phyloP scores from a whole-genome alignment of 768 basidiomycete genomes.

The Lentinula sp. region DNA sequence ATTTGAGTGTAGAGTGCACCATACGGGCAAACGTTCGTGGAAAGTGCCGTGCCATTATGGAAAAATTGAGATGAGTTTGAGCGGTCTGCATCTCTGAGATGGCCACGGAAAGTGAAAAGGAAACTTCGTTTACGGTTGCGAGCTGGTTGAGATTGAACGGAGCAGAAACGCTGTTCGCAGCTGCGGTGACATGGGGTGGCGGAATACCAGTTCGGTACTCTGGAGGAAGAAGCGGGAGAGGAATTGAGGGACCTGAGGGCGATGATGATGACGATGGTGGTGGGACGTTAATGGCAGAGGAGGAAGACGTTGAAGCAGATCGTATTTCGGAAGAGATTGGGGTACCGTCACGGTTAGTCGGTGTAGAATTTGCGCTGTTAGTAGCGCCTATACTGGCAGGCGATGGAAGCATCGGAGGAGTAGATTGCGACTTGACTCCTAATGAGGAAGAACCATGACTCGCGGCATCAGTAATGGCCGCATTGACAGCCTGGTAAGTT shows the following conservation, averaged over 20 bases:
- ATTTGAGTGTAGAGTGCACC: constrained; percentile 54
- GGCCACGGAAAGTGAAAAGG: constrained; percentile 30
- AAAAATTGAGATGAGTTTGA: constrained; percentile 54
- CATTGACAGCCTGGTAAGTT: constrained; percentile 29
- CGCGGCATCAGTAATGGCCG: constrained; percentile 32
- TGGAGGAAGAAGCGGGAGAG: constrained; percentile 14
- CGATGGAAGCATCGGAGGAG: constrained; percentile 76
- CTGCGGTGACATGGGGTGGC: constrained; percentile 34
- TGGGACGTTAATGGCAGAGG: constrained; percentile 16
- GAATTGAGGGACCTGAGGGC: constrained; percentile 28
- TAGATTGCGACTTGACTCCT: constrained; percentile 33
- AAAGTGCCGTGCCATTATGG: constrained; percentile 63
- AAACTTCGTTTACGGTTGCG: constrained; percentile 36
- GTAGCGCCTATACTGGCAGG: constrained; percentile 63
- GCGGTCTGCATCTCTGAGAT: constrained; percentile 43
- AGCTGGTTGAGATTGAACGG: constrained; percentile 37
- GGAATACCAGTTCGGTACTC: constrained; percentile 14
- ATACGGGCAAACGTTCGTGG: constrained; percentile 73
- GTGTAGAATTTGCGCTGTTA: constrained; percentile 74
- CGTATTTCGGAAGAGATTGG: constrained; percentile 34
- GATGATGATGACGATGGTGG: constrained; percentile 16
- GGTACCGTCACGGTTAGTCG: constrained; percentile 55
- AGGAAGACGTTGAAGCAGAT: constrained; percentile 22
- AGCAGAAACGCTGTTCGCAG: constrained; percentile 36
- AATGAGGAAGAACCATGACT: constrained; percentile 19